phyloP scores from a whole-genome alignment of 177 flowering plant genomes.

The Telopea speciosissima region DNA sequence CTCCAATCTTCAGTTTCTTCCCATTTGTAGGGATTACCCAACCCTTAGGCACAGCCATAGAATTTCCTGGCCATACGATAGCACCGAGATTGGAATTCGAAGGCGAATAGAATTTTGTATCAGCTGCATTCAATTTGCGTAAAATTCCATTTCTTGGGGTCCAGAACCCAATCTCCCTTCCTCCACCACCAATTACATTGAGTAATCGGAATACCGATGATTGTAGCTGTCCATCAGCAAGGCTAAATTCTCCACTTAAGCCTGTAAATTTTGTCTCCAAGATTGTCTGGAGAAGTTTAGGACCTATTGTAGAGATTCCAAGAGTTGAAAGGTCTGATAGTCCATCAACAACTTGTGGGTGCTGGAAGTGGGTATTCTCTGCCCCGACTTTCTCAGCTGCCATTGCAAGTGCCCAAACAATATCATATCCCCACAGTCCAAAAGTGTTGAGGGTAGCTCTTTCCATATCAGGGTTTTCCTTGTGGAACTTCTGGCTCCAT shows the following conservation, averaged over 20 bases:
- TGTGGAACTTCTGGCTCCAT: background rate
- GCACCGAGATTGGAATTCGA: conserved; percentile 6
- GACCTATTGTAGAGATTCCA: background rate
- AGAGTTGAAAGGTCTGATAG: background rate
- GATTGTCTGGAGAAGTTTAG: background rate
- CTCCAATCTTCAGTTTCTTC: conserved; percentile 18
- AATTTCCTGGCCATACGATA: conserved; percentile 34
- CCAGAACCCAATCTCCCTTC: background rate
- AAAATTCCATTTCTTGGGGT: conserved; percentile 8
- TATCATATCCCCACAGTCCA: background rate
- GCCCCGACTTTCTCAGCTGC: background rate
- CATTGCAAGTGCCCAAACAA: background rate
- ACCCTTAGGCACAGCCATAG: conserved; percentile 14
- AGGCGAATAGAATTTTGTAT: no score
- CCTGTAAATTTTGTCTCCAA: conserved; percentile 1
- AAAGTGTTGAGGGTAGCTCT: background rate
- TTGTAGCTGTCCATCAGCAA: background rate
- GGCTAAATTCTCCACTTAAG: background rate
- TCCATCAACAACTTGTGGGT: background rate
- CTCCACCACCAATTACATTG: background rate
- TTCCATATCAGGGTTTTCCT: background rate
- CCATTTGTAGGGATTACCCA: conserved; percentile 18
- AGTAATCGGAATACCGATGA: background rate
- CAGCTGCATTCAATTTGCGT: background rate
- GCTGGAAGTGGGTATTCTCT: background rate